Conservation (phyloP, 176 grass and related monocot species). For the Ampelocalamus luodianensis region DNA sequence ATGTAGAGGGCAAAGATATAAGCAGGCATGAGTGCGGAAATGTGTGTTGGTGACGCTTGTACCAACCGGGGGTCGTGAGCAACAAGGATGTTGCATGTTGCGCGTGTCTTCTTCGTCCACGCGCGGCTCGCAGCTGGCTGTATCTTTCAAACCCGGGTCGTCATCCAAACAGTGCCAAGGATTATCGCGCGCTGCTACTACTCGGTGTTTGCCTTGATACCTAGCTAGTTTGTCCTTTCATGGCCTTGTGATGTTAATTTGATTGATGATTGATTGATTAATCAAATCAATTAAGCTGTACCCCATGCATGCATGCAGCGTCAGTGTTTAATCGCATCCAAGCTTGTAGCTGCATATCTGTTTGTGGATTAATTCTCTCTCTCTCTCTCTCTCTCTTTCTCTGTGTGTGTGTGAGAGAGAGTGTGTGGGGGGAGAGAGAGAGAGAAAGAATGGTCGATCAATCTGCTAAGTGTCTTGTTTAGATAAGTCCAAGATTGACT, state of each 20-base stretch:
- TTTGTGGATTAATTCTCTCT: not conserved
- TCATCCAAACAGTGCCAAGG: slow-evolving; percentile 34
- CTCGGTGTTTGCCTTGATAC: not conserved
- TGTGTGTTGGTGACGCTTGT: slow-evolving; percentile 59
- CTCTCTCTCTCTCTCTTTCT: not conserved
- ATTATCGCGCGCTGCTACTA: not conserved
- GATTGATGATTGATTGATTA: not conserved
- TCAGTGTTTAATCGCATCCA: not conserved
- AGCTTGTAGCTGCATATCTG: not conserved
- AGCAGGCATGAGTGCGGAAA: not conserved
- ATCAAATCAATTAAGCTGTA: not conserved
- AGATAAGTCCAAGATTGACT: not conserved
- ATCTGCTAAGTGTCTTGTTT: not conserved
- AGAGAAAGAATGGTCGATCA: not conserved
- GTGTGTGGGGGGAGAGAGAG: too few species aligned
- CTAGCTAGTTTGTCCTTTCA: not conserved
- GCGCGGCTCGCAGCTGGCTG: slow-evolving; percentile 16
- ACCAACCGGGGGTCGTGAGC: slow-evolving; percentile 71
- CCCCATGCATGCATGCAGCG: not conserved
- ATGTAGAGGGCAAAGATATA: slow-evolving; percentile 56
- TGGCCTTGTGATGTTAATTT: not conserved
- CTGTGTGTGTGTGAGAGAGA: too few species aligned
- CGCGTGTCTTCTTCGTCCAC: slow-evolving; percentile 29
- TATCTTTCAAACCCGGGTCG: slow-evolving; percentile 39
- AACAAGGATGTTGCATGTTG: slow-evolving; percentile 48